Evolutionary conservation across 345 rosid species (phyloP).

Genomic region (Moringa oleifera): DNA sequence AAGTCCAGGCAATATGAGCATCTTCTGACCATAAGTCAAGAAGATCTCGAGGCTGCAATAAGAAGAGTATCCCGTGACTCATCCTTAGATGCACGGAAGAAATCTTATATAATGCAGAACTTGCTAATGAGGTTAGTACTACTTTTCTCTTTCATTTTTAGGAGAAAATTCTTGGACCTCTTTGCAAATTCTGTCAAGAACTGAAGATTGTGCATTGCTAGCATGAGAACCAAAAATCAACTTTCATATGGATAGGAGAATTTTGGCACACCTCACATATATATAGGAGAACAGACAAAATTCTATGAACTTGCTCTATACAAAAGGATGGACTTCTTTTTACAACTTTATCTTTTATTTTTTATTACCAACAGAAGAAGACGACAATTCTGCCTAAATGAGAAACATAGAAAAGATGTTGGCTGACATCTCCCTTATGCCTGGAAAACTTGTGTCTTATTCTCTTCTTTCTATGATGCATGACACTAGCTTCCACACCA

Average conservation of each 20-base stretch:
- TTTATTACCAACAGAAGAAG: not conserved
- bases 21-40: conserved; percentile 44
- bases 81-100: conserved; percentile 52
- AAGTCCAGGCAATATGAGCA: conserved; percentile 29
- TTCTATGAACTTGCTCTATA: too few relatives aligned
- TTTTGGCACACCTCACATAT: not conserved
- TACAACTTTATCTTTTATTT: too few relatives aligned
- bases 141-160: not conserved
- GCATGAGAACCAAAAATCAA: not conserved
- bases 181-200: not conserved
- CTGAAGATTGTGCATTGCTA: not conserved
- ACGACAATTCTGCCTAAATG: not conserved
- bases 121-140: conserved; percentile 60
- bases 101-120: conserved; percentile 59
- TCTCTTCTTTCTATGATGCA: conserved; percentile 6
- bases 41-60: conserved; percentile 59
- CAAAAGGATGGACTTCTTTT: too few relatives aligned
- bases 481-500: conserved; percentile 25
- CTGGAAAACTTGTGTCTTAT: not conserved
- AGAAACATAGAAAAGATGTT: not conserved
- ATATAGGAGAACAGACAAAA: not conserved
- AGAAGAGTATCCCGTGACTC: conserved; percentile 67
- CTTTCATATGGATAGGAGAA: not conserved
- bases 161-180: conserved; percentile 2
- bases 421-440: not conserved